Conservation (phyloP, 352 stramenopile species). For the Pythium pyrilobum region DNA sequence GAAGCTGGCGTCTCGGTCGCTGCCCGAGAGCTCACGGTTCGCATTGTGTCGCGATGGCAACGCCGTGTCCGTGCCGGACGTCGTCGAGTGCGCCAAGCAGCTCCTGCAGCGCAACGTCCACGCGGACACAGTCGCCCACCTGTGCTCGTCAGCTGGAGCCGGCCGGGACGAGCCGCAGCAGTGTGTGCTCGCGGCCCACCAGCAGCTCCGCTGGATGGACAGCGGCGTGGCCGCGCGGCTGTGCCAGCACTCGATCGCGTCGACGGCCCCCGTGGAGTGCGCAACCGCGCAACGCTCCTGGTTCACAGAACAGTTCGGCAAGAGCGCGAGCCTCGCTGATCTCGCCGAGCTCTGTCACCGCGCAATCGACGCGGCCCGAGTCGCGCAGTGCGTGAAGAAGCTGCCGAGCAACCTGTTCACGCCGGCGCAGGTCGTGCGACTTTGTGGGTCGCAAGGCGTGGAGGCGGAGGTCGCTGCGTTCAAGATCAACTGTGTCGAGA, state of each 20-base stretch:
- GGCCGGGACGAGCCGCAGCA: slow-evolving; percentile 16
- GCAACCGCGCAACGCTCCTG: slow-evolving; percentile 21
- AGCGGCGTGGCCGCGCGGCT: slow-evolving; percentile 20
- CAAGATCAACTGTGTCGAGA: slow-evolving; percentile 4
- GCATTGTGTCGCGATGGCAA: slow-evolving; percentile 1
- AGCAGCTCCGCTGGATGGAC: slow-evolving; percentile 49
- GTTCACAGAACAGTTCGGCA: slow-evolving; percentile 6
- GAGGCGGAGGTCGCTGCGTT: neutral
- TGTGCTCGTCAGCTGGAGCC: slow-evolving; percentile 24
- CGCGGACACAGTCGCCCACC: slow-evolving; percentile 14
- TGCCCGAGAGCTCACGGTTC: neutral
- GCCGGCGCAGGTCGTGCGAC: neutral
- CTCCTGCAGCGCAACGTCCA: slow-evolving; percentile 8
- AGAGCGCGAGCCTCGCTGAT: too few relatives aligned
- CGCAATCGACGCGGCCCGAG: neutral
- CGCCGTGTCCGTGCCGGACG: neutral
- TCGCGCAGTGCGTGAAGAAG: slow-evolving; percentile 10
- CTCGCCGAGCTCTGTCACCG: slow-evolving; percentile 16
- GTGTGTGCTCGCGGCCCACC: slow-evolving; percentile 39
- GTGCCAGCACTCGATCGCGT: slow-evolving; percentile 21
- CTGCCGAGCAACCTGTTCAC: slow-evolving; percentile 11
- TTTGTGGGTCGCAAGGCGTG: neutral
- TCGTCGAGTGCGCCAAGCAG: slow-evolving; percentile 19
- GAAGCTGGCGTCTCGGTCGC: slow-evolving; percentile 1
- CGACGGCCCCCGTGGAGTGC: slow-evolving; percentile 29